phyloP scores from a whole-genome alignment of 805 yeast species.

The Ogataea pini region DNA sequence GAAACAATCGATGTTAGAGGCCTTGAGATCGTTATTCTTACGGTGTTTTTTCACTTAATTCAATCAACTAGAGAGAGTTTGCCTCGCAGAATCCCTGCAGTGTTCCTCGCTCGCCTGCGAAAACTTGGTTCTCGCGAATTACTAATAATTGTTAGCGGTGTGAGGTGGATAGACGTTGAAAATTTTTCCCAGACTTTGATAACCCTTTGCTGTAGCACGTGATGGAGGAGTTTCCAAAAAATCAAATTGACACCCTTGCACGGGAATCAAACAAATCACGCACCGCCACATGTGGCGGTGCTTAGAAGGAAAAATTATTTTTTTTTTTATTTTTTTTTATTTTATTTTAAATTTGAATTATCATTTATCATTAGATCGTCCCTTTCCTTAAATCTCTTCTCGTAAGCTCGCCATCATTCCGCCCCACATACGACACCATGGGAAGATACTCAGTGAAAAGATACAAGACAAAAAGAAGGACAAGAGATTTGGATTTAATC shows the following conservation, averaged over 20 bases:
- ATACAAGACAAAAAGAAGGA: constrained; percentile 88
- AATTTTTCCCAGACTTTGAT: not conserved
- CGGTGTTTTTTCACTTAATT: not conserved
- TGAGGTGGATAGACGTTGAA: not conserved
- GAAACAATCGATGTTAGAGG: constrained; percentile 7
- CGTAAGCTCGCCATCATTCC: not conserved
- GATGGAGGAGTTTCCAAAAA: not conserved
- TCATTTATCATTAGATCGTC: not conserved
- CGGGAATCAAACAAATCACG: too few relatives aligned
- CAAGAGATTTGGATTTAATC: constrained; percentile 80
- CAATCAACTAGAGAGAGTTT: constrained; percentile 2
- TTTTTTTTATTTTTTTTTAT: constrained; percentile 4
- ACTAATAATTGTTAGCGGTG: constrained; percentile 2
- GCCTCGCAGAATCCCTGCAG: constrained; percentile 4
- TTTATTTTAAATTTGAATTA: not conserved
- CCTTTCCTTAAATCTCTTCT: too few relatives aligned
- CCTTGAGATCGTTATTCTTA: not conserved
- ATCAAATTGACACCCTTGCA: too few relatives aligned
- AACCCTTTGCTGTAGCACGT: constrained; percentile 1
- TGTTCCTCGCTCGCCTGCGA: constrained; percentile 1
- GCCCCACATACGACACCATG: constrained; percentile 44
- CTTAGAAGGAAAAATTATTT: not conserved
- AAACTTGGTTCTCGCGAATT: not conserved
- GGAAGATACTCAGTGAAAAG: constrained; percentile 85
- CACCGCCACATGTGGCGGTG: constrained; percentile 5